Conservation (phyloP, 2,329 filamentous ascomycete genomes). For the Hirsutella minnesotensis region DNA sequence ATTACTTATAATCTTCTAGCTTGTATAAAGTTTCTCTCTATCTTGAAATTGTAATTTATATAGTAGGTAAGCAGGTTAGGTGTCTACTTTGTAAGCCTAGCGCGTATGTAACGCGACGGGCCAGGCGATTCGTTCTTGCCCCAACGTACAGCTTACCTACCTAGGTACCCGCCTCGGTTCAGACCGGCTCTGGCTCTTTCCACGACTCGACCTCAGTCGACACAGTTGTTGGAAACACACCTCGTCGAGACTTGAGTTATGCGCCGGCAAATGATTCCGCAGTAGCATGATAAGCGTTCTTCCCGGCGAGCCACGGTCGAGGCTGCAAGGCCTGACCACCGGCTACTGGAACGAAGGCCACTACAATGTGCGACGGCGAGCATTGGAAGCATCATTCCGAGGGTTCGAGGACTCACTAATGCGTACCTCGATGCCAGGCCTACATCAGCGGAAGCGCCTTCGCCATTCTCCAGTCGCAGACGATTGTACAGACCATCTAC, state of each 20-base stretch:
- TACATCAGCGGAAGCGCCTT: constrained; percentile 88
- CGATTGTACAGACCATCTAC: constrained; percentile 82
- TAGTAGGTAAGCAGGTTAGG: too few species aligned
- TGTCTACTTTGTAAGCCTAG: too few species aligned
- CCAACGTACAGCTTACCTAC: too few species aligned
- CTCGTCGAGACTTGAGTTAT: background rate
- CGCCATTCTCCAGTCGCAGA: constrained; percentile 64
- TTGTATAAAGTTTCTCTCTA: too few species aligned
- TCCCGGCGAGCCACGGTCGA: constrained; percentile 66
- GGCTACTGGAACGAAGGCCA: constrained; percentile 62
- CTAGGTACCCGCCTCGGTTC: too few species aligned
- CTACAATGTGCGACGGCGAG: constrained; percentile 48
- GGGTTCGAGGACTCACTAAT: background rate
- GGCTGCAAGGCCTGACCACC: constrained; percentile 65
- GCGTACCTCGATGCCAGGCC: constrained; percentile 35
- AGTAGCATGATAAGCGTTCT: constrained; percentile 60
- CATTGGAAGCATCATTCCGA: background rate
- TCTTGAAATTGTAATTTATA: too few species aligned
- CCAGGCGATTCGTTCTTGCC: too few species aligned
- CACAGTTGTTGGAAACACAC: background rate
- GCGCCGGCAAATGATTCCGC: background rate
- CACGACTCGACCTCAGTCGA: too few species aligned
- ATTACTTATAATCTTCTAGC: background rate
- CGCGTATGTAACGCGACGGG: too few species aligned
- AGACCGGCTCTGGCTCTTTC: too few species aligned